phyloP scores from a whole-genome alignment of 495 filamentous ascomycete species.

The Chaetomium tenue region DNA sequence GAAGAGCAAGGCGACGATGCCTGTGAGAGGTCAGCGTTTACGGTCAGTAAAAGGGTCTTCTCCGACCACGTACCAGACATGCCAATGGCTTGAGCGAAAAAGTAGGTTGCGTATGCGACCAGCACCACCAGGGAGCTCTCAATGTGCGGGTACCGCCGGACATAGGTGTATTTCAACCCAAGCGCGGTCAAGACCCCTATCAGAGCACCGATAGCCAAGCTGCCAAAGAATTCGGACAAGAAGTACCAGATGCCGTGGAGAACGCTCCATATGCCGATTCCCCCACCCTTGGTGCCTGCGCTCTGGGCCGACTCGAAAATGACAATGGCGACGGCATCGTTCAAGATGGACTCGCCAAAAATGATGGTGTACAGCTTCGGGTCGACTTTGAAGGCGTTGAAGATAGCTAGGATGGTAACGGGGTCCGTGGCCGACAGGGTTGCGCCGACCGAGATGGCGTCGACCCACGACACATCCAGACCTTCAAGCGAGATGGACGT shows the following conservation, averaged over 20 bases:
- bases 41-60: not conserved
- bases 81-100: constrained; percentile 89
- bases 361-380: constrained; percentile 98
- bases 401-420: constrained; percentile 95
- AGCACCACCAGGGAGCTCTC: constrained; percentile 93
- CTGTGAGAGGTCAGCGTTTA: constrained; percentile 47
- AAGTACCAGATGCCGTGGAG: constrained; percentile 93
- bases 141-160: constrained; percentile 89
- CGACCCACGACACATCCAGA: constrained; percentile 81
- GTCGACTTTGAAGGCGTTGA: constrained; percentile 98
- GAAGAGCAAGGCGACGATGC: constrained; percentile 94
- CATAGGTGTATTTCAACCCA: constrained; percentile 86
- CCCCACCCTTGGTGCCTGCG: constrained; percentile 62
- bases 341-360: constrained; percentile 96
- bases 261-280: constrained; percentile 68
- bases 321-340: constrained; percentile 97
- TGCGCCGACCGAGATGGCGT: constrained; percentile 92
- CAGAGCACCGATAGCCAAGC: constrained; percentile 79
- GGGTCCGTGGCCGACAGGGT: constrained; percentile 96
- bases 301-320: constrained; percentile 96
- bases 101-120: constrained; percentile 94
- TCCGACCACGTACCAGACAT: constrained; percentile 70
- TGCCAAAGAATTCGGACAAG: constrained; percentile 93
- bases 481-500: constrained; percentile 82
- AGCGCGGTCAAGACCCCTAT: constrained; percentile 86